A percentile compares a stretch with the other conserved stretches of the same genome.
phyloP scores from a whole-genome alignment of 768 basidiomycete genomes.

The Lentinula sp. region DNA sequence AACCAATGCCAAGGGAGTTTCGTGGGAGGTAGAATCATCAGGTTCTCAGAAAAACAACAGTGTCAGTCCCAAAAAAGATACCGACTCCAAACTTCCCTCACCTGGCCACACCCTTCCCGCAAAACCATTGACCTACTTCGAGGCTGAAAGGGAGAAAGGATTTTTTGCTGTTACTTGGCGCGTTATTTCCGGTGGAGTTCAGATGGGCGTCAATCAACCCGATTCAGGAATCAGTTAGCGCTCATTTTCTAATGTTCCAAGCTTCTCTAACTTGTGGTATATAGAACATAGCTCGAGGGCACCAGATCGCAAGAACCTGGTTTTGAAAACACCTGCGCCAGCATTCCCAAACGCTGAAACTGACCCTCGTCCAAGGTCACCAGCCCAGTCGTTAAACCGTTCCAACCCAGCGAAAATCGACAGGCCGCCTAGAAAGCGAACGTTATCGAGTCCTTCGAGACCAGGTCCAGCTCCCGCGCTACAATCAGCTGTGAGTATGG shows the following conservation, averaged over 20 bases:
- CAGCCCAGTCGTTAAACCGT: background rate
- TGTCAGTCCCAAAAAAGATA: background rate
- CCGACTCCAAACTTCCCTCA: background rate
- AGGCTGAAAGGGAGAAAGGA: constrained; percentile 35
- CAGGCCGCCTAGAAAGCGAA: background rate
- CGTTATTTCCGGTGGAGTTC: constrained; percentile 75
- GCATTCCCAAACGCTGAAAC: background rate
- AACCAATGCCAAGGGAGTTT: background rate
- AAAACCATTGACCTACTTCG: constrained; percentile 21
- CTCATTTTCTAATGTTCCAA: background rate
- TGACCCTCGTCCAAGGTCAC: background rate
- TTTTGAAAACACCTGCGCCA: background rate
- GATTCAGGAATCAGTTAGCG: background rate
- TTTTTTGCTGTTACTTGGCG: constrained; percentile 69
- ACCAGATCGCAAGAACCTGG: background rate
- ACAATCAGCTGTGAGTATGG: background rate
- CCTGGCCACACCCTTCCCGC: constrained; percentile 13
- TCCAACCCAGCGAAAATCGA: background rate
- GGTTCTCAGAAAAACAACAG: constrained; percentile 4
- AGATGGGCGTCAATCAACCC: constrained; percentile 32
- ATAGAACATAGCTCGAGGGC: background rate
- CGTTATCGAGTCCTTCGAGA: background rate
- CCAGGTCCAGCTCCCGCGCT: background rate
- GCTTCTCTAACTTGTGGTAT: background rate
- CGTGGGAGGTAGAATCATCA: background rate